These are phyloP conservation scores for Coccomyxa sp. DNA, from an alignment of 139 green algal genomes.

Conservation along the genomic window DNA sequence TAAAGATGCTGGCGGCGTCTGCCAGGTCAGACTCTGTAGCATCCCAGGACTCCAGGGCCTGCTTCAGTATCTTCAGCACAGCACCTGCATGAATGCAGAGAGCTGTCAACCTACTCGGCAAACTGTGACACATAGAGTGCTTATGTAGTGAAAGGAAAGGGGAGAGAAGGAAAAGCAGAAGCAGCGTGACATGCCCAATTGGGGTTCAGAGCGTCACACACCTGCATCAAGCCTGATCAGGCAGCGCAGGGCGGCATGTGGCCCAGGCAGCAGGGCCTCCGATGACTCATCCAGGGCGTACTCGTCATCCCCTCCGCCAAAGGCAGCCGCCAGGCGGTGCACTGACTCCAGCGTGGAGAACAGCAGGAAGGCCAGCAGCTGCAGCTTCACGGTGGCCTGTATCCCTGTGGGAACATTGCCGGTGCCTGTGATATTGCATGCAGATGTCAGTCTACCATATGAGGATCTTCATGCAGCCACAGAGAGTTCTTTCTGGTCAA, in stretches of 20 bases:
- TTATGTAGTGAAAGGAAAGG: no score
- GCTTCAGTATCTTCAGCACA: constrained; percentile 26
- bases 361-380: constrained; percentile 40
- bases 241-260: constrained; percentile 33
- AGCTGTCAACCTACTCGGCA: no score
- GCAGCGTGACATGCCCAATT: no score
- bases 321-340: not conserved
- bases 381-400: constrained; percentile 14
- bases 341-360: constrained; percentile 10
- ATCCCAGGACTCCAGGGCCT: constrained; percentile 45
- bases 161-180: no score
- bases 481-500: no score
- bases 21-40: constrained; percentile 37
- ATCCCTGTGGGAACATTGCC: constrained; percentile 6
- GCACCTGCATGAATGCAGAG: constrained; percentile 14
- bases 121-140: no score
- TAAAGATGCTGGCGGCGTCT: not conserved
- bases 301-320: not conserved
- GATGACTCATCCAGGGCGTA: not conserved
- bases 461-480: no score
- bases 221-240: constrained; percentile 32
- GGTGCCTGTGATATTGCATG: no score
- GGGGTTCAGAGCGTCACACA: no score
- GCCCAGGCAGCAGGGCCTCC: constrained; percentile 11
- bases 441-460: no score